Evolutionary conservation across 2,329 filamentous ascomycete species (phyloP).

Genomic region (Aspergillus melleus): DNA sequence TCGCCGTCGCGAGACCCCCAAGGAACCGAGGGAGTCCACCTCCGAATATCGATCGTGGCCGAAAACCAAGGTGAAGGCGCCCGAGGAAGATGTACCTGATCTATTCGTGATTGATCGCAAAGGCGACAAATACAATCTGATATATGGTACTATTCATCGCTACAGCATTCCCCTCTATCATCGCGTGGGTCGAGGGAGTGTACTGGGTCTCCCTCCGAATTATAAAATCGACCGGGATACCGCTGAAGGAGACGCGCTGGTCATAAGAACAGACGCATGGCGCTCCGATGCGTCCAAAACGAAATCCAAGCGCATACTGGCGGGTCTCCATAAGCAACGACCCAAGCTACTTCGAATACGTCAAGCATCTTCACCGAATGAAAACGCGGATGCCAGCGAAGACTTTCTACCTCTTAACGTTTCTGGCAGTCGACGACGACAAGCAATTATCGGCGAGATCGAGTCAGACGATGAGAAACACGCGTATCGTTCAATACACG

Average conservation of each 20-base stretch:
- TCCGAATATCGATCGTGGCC: slow-evolving; percentile 4
- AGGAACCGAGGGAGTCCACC: background rate
- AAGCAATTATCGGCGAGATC: slow-evolving; percentile 27
- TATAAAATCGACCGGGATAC: slow-evolving; percentile 68
- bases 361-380: slow-evolving; percentile 16
- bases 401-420: slow-evolving; percentile 36
- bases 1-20: slow-evolving; percentile 6
- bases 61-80: slow-evolving; percentile 14
- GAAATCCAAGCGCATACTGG: slow-evolving; percentile 45
- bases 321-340: slow-evolving; percentile 24
- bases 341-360: slow-evolving; percentile 28
- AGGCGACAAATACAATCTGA: slow-evolving; percentile 73
- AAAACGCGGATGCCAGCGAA: slow-evolving; percentile 22
- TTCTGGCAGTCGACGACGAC: slow-evolving; percentile 39
- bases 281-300: slow-evolving; percentile 46
- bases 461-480: slow-evolving; percentile 52
- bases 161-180: slow-evolving; percentile 71
- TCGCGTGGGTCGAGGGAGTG: slow-evolving; percentile 65
- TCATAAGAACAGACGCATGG: slow-evolving; percentile 34
- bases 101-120: slow-evolving; percentile 68
- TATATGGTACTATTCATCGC: slow-evolving; percentile 72
- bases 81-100: slow-evolving; percentile 20
- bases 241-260: slow-evolving; percentile 38
- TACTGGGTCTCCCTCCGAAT: slow-evolving; percentile 65
- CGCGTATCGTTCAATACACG: slow-evolving; percentile 66